These are phyloP conservation scores for Pythium dissotocum DNA, from an alignment of 352 stramenopile species.

Conservation along the genomic window DNA sequence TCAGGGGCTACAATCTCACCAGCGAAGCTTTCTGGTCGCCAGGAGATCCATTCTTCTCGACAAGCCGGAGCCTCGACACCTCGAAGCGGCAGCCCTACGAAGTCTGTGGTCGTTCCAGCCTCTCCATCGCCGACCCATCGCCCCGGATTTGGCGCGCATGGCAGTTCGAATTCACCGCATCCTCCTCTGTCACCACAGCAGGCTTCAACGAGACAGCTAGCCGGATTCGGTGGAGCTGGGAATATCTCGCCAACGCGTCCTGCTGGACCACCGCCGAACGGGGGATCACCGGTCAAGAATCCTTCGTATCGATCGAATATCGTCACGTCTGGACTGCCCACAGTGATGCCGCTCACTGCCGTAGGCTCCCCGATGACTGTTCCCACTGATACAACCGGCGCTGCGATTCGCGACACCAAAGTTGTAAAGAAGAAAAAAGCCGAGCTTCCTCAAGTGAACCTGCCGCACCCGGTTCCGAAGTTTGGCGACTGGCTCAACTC, in stretches of 20 bases:
- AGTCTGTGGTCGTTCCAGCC: background rate
- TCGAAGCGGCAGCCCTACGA: constrained; percentile 1
- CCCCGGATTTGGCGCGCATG: background rate
- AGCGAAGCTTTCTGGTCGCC: background rate
- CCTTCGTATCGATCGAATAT: constrained; percentile 56
- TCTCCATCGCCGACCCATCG: constrained; percentile 9
- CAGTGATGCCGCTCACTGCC: constrained; percentile 41
- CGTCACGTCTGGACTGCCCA: constrained; percentile 35
- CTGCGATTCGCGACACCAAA: constrained; percentile 70
- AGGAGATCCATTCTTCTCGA: background rate
- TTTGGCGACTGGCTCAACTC: constrained; percentile 87
- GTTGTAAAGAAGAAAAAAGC: constrained; percentile 85
- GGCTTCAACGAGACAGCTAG: constrained; percentile 29
- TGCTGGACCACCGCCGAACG: constrained; percentile 25
- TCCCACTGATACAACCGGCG: constrained; percentile 3
- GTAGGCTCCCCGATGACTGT: constrained; percentile 4
- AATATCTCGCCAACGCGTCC: constrained; percentile 47
- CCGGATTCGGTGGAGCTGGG: constrained; percentile 7
- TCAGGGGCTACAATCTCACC: background rate
- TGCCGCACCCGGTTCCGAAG: constrained; percentile 76
- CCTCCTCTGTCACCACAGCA: constrained; percentile 19
- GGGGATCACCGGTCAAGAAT: constrained; percentile 35
- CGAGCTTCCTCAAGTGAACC: constrained; percentile 68
- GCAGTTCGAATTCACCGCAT: constrained; percentile 11
- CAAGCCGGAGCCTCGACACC: background rate